Base-by-base conservation (phyloP, 2,329 filamentous ascomycete genomes). In the Colletotrichum destructivum region DNA sequence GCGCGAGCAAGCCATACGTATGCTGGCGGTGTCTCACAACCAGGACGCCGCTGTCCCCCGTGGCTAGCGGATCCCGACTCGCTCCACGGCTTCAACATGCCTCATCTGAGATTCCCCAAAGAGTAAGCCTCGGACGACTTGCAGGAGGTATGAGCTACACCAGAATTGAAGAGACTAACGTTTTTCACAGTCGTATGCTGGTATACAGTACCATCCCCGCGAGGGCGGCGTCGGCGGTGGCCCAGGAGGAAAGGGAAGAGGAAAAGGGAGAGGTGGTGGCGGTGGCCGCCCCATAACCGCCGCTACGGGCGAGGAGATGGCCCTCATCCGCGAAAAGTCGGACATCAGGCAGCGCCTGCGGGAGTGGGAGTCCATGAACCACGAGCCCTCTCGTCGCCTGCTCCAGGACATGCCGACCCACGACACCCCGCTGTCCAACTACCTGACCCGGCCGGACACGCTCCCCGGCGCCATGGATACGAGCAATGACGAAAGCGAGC, bases 321-420 rank as follows among this genome's bases (percentile, higher is more conserved):
- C 40, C 7, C 42, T 15, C 9, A 66, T 70, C 7, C 65, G 66
- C 31, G 55, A 55, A 35, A 60, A 62, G n/a, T 55, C 71, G 18
- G 64, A 75, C 2, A 84, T 87, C 52, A 83, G 86, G 47, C 75
- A 84, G 47, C 80, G 80, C 16, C 79, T 88, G 35, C 80, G 80
- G 38, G 73, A 76, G 74, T 88, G 85, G 85, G 79, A 83, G 57
- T 63, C 73, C 18, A 77, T 82, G 62, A 82, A 87, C 64, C 76
- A 77, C 12, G 69, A 66, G 23, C 71, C 75, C 47, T 71, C 69
- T 3, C 73, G 76, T 4, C 59, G 52, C 13, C 74, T 81, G 12
- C 55, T 80, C 15, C 8, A 40, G 5, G 83, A 86, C 66, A 56
- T 72, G 6, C 75, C 80, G 4, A 67, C 73, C 0, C 8, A 64